Evolutionary conservation across 164 flowering plant genomes (phyloP), one percentile per base, ranked within the genome.

Genomic region (Santalum album): DNA sequence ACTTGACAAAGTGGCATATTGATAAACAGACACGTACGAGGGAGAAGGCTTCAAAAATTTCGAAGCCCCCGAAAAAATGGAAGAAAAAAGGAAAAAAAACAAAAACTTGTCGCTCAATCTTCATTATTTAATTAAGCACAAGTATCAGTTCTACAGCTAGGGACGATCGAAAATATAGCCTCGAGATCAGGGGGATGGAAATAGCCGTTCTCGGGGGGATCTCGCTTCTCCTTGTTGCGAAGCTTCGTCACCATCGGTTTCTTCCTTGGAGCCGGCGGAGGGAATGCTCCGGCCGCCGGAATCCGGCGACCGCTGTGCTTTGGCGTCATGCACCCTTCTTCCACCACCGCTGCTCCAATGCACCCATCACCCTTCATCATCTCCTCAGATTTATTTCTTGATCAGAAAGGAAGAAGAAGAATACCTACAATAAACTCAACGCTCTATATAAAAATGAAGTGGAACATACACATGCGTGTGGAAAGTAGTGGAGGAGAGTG

Each of bases 181-280:
- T 81, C 83, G 0, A 81, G 72, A 66, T 81, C 83, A 6, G 79
- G 81, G 7, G 87, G 76, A 29, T 71, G 72, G 38, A 78, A 81
- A 29, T 69, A 81, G 7, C 82, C 87, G 23, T 67, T 64, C 62
- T 73, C 66, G 15, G 87, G 84, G 16, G 69, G 75, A 14, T 70
- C 74, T 19, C 63, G 52, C 65, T 47, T 52, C 48, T 57, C 55
- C 25, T 38, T 32, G n/a, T n/a, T n/a, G 10, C 36, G 7, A 32
- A 6, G 56, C 14, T 1, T 15, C n/a, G 10, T 34, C 21, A 20
- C 46, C 0, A 46, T 65, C 57, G 71, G 57, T 64, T 65, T 75
- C 65, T 78, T 77, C 62, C 71, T 69, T 29, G 80, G 83, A 12
- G 74, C 63, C 42, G 42, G 42, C 62, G 68, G 65, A 4, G 80